A percentile compares a stretch with the other conserved stretches of the same genome.
These are phyloP conservation scores for Boletales sp. DNA, from an alignment of 768 basidiomycete genomes.

Conservation along the genomic window DNA sequence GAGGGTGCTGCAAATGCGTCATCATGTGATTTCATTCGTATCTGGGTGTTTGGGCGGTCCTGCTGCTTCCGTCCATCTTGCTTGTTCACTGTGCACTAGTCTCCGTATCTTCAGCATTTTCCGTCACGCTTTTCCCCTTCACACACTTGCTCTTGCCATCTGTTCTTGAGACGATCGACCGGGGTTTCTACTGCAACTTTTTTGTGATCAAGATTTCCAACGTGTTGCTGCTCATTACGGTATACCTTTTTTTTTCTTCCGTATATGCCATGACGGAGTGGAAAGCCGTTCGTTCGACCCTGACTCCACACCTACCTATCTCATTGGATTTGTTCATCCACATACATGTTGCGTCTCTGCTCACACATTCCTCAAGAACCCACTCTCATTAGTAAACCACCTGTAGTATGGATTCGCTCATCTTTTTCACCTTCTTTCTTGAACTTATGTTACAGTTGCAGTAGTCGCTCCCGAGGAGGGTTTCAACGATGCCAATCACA, in stretches of 20 bases:
- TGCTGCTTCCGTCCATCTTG: constrained; percentile 21
- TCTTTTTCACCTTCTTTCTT: constrained; percentile 3
- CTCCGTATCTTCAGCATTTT: constrained; percentile 5
- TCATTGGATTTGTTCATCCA: constrained; percentile 15
- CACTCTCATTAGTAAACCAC: constrained; percentile 23
- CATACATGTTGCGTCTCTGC: constrained; percentile 5
- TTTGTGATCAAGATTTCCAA: constrained; percentile 14
- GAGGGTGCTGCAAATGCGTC: constrained; percentile 75
- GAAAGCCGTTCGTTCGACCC: constrained; percentile 15
- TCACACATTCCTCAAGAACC: constrained; percentile 5
- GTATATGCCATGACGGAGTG: constrained; percentile 22
- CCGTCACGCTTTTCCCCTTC: neutral
- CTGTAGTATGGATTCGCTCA: constrained; percentile 26
- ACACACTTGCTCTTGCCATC: constrained; percentile 1
- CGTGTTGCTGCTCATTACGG: constrained; percentile 13
- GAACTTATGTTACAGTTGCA: constrained; percentile 23
- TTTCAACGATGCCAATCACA: constrained; percentile 7
- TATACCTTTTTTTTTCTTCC: constrained; percentile 18
- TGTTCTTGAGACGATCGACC: constrained; percentile 13
- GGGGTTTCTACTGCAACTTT: neutral
- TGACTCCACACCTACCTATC: constrained; percentile 12
- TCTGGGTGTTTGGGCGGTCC: constrained; percentile 19
- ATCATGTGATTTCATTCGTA: constrained; percentile 61
- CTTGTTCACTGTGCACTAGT: constrained; percentile 21
- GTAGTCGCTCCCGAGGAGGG: constrained; percentile 15